These are phyloP conservation scores for Dothiorella sarmentorum DNA, from an alignment of 2,329 filamentous ascomycete species.

Conservation along the genomic window DNA sequence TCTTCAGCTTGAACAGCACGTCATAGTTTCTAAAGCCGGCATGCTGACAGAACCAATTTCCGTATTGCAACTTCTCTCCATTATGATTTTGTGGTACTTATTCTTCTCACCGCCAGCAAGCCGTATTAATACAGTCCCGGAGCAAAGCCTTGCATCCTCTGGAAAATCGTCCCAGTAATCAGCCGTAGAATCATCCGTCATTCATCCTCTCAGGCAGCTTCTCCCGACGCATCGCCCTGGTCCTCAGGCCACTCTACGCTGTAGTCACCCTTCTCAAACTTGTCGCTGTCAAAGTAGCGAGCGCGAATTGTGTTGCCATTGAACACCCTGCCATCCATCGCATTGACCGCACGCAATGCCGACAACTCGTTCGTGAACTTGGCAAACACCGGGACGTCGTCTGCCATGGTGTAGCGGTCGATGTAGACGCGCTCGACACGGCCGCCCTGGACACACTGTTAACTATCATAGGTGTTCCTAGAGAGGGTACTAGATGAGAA, in stretches of 20 bases:
- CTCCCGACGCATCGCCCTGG: not conserved
- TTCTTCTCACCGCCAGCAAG: not conserved
- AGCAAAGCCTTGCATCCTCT: not conserved
- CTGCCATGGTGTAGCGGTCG: slow-evolving; percentile 53
- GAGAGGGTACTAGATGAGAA: slow-evolving; percentile 16
- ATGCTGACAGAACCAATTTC: too few relatives aligned
- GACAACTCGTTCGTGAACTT: slow-evolving; percentile 85
- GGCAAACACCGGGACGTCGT: slow-evolving; percentile 72
- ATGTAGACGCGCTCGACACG: slow-evolving; percentile 77
- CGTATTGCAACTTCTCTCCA: too few relatives aligned
- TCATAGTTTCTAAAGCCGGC: too few relatives aligned
- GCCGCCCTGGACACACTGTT: slow-evolving; percentile 60
- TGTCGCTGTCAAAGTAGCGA: slow-evolving; percentile 75
- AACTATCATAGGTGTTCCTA: slow-evolving; percentile 20
- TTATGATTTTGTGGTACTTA: too few relatives aligned
- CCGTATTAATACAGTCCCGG: not conserved
- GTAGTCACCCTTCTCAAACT: slow-evolving; percentile 54
- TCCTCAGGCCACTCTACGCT: not conserved
- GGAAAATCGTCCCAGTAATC: not conserved
- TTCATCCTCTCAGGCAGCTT: not conserved
- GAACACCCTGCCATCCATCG: slow-evolving; percentile 81
- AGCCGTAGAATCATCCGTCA: not conserved
- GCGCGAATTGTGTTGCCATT: slow-evolving; percentile 82
- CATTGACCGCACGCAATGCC: slow-evolving; percentile 86
- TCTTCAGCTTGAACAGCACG: too few relatives aligned